Percentiles rank a stretch among this genome's conserved stretches.
Evolutionary conservation across 805 yeast genomes (phyloP).

Genomic region (Hanseniaspora taiwanica): DNA sequence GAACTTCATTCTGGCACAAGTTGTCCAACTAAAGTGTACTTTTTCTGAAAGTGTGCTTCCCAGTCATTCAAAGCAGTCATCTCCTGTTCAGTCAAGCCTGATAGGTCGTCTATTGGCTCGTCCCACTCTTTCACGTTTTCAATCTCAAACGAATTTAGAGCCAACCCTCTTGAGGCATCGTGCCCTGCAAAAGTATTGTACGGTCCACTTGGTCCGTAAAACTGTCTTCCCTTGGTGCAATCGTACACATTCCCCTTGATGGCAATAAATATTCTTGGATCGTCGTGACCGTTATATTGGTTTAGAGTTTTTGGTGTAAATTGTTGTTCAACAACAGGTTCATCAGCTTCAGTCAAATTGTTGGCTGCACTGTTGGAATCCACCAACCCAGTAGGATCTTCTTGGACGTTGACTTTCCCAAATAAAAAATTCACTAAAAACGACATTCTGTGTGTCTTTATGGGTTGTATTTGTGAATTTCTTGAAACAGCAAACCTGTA

Average conservation of each 20-base stretch:
- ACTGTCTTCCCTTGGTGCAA: constrained; percentile 63
- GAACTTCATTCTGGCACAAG: constrained; percentile 34
- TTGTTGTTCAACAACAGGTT: constrained; percentile 29
- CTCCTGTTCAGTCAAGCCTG: constrained; percentile 49
- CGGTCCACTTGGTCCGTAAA: constrained; percentile 95
- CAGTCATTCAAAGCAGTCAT: constrained; percentile 62
- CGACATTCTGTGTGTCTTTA: constrained; percentile 15
- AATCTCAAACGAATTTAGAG: constrained; percentile 71
- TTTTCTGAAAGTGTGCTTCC: constrained; percentile 70
- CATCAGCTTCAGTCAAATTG: constrained; percentile 8
- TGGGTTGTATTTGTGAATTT: not conserved
- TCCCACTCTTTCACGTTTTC: constrained; percentile 53
- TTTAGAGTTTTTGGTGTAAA: constrained; percentile 68
- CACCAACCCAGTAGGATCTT: constrained; percentile 23
- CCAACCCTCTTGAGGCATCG: constrained; percentile 89
- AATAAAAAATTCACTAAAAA: constrained; percentile 21
- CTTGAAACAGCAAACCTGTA: no score
- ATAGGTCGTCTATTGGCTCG: constrained; percentile 63
- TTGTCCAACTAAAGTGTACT: constrained; percentile 72
- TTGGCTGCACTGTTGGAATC: constrained; percentile 10
- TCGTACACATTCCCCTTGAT: constrained; percentile 82
- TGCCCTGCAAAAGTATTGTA: constrained; percentile 91
- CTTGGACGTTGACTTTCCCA: constrained; percentile 21
- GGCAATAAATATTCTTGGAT: constrained; percentile 69
- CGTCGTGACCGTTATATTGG: constrained; percentile 70